Evolutionary conservation across 805 yeast species (phyloP).

Genomic region (Nakazawaea wickerhamii): DNA sequence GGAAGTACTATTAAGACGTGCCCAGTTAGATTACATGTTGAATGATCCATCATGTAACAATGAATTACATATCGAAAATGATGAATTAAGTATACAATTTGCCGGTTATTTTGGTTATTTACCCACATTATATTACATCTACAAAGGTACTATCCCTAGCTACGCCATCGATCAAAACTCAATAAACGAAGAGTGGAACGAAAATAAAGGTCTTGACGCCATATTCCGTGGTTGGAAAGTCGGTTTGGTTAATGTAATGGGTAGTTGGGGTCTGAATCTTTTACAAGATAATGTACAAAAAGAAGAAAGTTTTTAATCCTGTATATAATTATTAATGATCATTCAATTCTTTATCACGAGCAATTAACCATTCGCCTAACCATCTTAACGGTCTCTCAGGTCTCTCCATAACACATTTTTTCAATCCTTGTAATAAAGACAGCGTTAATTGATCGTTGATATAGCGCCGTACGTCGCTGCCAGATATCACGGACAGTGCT

Average conservation of each 20-base stretch:
- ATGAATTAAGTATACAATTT: conserved; percentile 55
- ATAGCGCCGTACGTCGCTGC: conserved; percentile 45
- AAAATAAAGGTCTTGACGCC: conserved; percentile 41
- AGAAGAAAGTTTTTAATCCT: conserved; percentile 33
- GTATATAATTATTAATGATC: not conserved
- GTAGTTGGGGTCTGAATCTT: conserved; percentile 75
- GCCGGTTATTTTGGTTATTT: conserved; percentile 51
- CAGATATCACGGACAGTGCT: conserved; percentile 43
- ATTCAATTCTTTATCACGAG: conserved; percentile 9
- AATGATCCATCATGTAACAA: conserved; percentile 30
- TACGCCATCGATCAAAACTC: conserved; percentile 20
- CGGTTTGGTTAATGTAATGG: conserved; percentile 71
- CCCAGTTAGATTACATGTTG: conserved; percentile 66
- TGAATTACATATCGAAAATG: conserved; percentile 38
- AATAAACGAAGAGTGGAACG: conserved; percentile 28
- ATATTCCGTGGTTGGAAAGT: conserved; percentile 91
- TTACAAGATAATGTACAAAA: conserved; percentile 44
- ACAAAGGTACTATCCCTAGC: conserved; percentile 30
- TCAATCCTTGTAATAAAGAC: conserved; percentile 40
- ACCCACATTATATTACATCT: conserved; percentile 45
- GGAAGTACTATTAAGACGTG: conserved; percentile 79
- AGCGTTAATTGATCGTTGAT: conserved; percentile 41
- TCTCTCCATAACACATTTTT: conserved; percentile 26
- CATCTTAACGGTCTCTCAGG: conserved; percentile 36
- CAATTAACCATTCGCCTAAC: conserved; percentile 36